Percentiles rank a stretch among this genome's conserved stretches.
Conservation (phyloP, 306 rosid genomes). For the Quercus robur region DNA sequence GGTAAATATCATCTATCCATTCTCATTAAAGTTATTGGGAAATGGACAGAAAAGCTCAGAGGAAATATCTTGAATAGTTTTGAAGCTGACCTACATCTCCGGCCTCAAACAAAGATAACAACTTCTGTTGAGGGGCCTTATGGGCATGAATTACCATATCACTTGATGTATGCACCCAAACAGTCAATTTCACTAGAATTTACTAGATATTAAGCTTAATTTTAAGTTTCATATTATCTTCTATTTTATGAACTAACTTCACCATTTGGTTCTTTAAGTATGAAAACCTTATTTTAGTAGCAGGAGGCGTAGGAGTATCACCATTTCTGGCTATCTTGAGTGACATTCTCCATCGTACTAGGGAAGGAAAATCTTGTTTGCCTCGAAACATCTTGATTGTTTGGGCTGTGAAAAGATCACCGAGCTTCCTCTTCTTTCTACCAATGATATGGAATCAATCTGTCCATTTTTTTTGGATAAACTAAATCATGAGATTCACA, state of each 20-base stretch:
- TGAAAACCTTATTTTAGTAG: too few relatives aligned
- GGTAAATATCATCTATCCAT: slow-evolving; percentile 72
- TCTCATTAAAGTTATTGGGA: slow-evolving; percentile 84
- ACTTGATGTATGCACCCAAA: slow-evolving; percentile 55
- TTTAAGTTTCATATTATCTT: neutral
- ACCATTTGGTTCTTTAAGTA: too few relatives aligned
- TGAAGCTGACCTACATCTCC: slow-evolving; percentile 22
- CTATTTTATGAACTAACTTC: slow-evolving; percentile 4
- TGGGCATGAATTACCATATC: slow-evolving; percentile 87
- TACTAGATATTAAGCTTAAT: neutral
- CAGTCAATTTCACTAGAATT: neutral
- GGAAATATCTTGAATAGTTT: slow-evolving; percentile 33
- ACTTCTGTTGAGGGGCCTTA: slow-evolving; percentile 93
- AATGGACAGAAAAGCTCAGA: slow-evolving; percentile 67
- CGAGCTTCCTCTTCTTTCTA: slow-evolving; percentile 78
- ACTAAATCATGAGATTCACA: slow-evolving; percentile 50
- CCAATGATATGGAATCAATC: slow-evolving; percentile 60
- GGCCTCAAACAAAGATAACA: slow-evolving; percentile 35
- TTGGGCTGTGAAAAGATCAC: slow-evolving; percentile 84
- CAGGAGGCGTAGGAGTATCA: too few relatives aligned
- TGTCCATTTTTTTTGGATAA: slow-evolving; percentile 55
- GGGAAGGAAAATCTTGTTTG: slow-evolving; percentile 67
- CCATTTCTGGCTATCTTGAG: too few relatives aligned
- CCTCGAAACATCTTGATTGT: slow-evolving; percentile 59
- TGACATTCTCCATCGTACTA: slow-evolving; percentile 13